Base-by-base conservation (phyloP, 257 asterid species). In the Primulina huaijiensis region DNA sequence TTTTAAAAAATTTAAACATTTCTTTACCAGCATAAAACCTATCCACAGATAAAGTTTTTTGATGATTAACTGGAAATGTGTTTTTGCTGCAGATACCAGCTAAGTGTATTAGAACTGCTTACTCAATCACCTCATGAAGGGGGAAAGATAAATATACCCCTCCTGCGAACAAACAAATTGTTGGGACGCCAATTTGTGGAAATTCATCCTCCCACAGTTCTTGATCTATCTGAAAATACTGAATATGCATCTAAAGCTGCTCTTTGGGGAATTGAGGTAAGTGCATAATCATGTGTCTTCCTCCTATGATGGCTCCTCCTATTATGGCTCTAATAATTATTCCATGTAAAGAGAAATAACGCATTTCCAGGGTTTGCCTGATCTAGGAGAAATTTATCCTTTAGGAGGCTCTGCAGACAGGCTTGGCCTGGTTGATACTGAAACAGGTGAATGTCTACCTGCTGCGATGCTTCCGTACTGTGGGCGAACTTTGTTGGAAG, bases 391-490 rank as follows among this genome's bases (percentile, higher is more conserved):
- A 89, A 89, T 94, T 69, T 94, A 94, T 83, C 97, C 99, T 73
- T 87, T 94, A 37, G 99, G 99, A 74, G 99, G 99, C 79, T 86
- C 99, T 0, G 99, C 95, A 4, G 99, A 94, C 77, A 85, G 99
- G 87, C 96, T 94, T 77, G 97, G 94, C 76, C 86, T 94, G 77
- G 96, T 91, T 65, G 96, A 94, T 79, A 82, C 91, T 29, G 79
- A 79, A 72, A 85, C 97, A 19, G 96, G 97, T 60, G 97, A 94
- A 88, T 87, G 96, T 67, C 95, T 94, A 79, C 99, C 99, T 61
- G 99, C 99, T 73, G 99, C 99, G 21, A 89, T 94, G 99, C 97
- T 94, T 85, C 97, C 99, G 64, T 94, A 81, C 79, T 88, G 95
- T 80, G 99, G 99, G 76, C 83, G 95, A 74, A 91, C 95, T 60